These are phyloP conservation scores for Wickerhamomyces rabaulensis DNA, from an alignment of 805 yeast genomes.

Conservation along the genomic window DNA sequence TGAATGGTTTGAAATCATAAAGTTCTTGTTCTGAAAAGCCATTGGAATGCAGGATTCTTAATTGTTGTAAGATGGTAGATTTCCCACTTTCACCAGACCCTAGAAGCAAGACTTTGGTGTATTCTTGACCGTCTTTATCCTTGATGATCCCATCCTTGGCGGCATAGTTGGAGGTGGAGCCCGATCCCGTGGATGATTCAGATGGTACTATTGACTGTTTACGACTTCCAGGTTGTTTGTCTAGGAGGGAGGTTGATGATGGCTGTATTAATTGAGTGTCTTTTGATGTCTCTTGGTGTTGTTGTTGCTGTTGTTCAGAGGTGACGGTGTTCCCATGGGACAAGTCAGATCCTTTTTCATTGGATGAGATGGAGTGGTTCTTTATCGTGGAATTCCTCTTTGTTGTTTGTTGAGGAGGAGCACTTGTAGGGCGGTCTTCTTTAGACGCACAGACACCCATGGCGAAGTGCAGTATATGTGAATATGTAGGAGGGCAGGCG, in stretches of 20 bases:
- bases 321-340: not conserved
- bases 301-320: not conserved
- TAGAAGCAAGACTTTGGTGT: constrained; percentile 61
- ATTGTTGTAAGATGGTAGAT: constrained; percentile 41
- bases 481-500: no score
- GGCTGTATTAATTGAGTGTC: not conserved
- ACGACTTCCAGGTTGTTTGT: constrained; percentile 3
- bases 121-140: constrained; percentile 36
- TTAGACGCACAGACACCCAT: constrained; percentile 23
- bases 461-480: not conserved
- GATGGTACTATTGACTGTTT: constrained; percentile 21
- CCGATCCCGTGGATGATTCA: constrained; percentile 12
- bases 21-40: constrained; percentile 53
- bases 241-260: not conserved
- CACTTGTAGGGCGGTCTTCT: constrained; percentile 4
- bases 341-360: constrained; percentile 5
- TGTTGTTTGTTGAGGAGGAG: not conserved
- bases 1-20: constrained; percentile 69
- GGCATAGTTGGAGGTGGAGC: constrained; percentile 4
- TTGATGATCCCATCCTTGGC: not conserved
- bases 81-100: constrained; percentile 72
- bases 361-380: constrained; percentile 5
- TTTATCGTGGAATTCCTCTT: constrained; percentile 3
- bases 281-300: not conserved
- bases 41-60: constrained; percentile 35